Evolutionary conservation across 164 flowering plant genomes (phyloP).

Genomic region (Hamamelis virginiana): DNA sequence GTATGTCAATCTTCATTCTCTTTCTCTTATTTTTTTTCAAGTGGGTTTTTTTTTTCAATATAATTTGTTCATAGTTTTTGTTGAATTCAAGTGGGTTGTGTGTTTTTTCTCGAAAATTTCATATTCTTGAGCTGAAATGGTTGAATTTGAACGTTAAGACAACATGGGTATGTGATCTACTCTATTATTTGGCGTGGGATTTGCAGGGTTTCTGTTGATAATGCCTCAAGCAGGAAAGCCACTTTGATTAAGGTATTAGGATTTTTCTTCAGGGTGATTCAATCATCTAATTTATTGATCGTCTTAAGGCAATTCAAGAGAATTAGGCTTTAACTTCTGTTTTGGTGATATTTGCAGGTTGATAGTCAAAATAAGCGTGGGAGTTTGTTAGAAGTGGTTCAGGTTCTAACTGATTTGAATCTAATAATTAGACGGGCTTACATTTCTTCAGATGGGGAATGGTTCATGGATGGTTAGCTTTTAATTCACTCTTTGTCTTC

Average conservation of each 20-base stretch:
- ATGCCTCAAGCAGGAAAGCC: conserved; percentile 56
- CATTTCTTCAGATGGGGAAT: conserved; percentile 90
- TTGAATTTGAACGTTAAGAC: conserved; percentile 1
- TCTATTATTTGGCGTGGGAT: conserved; percentile 4
- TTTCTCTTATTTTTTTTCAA: background rate
- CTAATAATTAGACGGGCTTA: conserved; percentile 76
- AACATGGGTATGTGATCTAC: background rate
- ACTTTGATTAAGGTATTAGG: conserved; percentile 73
- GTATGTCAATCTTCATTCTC: conserved; percentile 23
- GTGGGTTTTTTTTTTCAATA: background rate
- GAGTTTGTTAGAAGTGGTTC: conserved; percentile 73
- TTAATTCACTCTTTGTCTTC: background rate
- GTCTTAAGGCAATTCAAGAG: conserved; percentile 1
- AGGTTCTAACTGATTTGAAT: conserved; percentile 81
- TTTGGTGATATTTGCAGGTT: conserved; percentile 45
- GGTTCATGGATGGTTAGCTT: conserved; percentile 96
- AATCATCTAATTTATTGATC: background rate
- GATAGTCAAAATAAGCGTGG: conserved; percentile 81
- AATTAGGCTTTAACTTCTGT: background rate
- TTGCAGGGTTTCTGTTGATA: conserved; percentile 83
- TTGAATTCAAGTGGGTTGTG: conserved; percentile 11
- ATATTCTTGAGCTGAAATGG: conserved; percentile 8
- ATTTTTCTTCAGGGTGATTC: background rate
- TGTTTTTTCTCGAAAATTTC: background rate
- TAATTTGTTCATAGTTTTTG: conserved; percentile 5